Evolutionary conservation across 73 alveolate genomes (phyloP), one percentile per base, ranked within the genome.

Genomic region (Blepharisma japonicum): DNA sequence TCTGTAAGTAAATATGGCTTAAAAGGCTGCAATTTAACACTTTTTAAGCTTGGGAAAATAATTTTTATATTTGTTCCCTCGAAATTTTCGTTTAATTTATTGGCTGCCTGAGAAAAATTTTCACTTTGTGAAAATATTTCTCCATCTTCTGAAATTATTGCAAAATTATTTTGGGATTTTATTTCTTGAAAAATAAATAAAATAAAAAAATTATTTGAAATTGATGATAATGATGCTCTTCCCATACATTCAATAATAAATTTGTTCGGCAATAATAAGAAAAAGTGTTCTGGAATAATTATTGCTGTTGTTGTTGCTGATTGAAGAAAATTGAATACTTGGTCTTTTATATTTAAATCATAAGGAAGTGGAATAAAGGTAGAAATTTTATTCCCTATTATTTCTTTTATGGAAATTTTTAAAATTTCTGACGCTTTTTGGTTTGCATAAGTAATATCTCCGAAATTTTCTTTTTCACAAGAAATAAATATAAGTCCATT

Each of bases 321-420:
- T 6, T 7, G 6, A 7, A 56, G 6, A 20, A n/a, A n/a, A n/a
- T 14, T 7, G 7, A 7, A 7, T 56, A 7, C 9, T 38, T 56
- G 72, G 9, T 56, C 7, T 6, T 56, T 20, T 6, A 7, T 8
- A 8, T 56, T 8, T 7, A 56, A 7, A 20, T 21, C 18, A 20
- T 7, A 56, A 8, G 72, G 72, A 56, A 7, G 18, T 7, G 72
- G 72, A 21, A 56, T 38, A 56, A 7, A 56, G 18, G 72, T 7
- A 56, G 72, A 56, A 14, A 56, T 56, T 38, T 8, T 7, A 38
- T 56, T 56, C 18, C 72, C 72, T 7, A 56, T 20, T 7, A 56
- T 56, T 7, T 8, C 45, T 7, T 56, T 7, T 9, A 6, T 38
- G 18, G 72, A 38, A 7, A 7, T 8, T 56, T 21, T 56, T 20